Base-by-base conservation (phyloP, 2,329 filamentous ascomycete genomes). In the Cyphellophora europaea region DNA sequence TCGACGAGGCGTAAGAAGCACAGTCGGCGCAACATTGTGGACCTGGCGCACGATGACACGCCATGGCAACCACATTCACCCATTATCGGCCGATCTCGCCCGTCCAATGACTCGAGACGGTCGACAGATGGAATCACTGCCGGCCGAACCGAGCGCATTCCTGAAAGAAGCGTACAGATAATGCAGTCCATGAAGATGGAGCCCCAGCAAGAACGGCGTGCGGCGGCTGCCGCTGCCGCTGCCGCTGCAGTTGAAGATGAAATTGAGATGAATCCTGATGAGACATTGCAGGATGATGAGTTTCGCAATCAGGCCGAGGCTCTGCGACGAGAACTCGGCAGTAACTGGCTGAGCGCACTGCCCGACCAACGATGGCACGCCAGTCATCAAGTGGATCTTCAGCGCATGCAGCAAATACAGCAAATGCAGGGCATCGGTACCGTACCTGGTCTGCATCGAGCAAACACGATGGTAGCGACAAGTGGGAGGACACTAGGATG, bases 301-400 rank as follows among this genome's bases (percentile, higher is more conserved):
- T 25, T 8, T n/a, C 21, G 21, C 8, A n/a, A 25, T 25, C 96
- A 91, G 58, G 81, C 96, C 36, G 87, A 94, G 57, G 78, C 82
- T 3, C 63, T 95, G 35, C 80, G 87, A 42, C 81, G 81, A 51
- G 85, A 89, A 51, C 79, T 94, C 45, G 88, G 88, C 19, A 85
- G 79, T 49, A 82, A 79, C 23, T 98, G 93, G 72, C 71, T 98
- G 25, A 88, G 79, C 43, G 85, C 83, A 11, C 66, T 96, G 33
- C 82, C 82, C 41, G 88, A 94, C 50, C 83, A 91, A 69, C 63
- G 59, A 19, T 72, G 71, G 65, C 64, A 69, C 31, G 41, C 41
- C 27, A 44, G 29, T 37, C 44, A 47, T 29, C 39, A 40, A 16
- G 18, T 47, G 27, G 44, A 47, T 30, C 25, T 47, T n/a, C 36